Evolutionary conservation across 1,284 basidiomycete genomes (phyloP), one percentile per base, ranked within the genome.

Genomic region (Gomphus bonarii): DNA sequence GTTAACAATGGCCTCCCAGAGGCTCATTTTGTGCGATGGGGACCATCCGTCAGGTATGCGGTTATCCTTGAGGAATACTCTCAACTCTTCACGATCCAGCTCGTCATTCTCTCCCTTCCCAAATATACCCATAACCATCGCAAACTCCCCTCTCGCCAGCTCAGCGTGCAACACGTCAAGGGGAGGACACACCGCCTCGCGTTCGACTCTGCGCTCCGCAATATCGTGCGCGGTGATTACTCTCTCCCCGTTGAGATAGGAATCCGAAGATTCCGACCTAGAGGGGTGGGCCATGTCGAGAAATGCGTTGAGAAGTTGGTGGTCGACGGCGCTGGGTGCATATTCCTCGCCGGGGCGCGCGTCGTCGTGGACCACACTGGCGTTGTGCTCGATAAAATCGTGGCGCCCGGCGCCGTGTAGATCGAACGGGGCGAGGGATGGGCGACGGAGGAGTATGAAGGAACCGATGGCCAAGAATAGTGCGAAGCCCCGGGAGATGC

Each of bases 81-180:
- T 55, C 47, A 71, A 58, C 53, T 55, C 65, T 46, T 63, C 43
- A 59, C 67, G 63, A 22, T 65, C 49, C 55, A 63, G 28, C 31
- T 58, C 31, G 14, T 52, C 42, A 16, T 58, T 33, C 10, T 25
- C 14, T 30, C 61, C 57, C 12, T 59, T 59, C 8, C 68, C 69
- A 20, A 75, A 66, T 14, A 68, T 64, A 54, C 78, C 75, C 30
- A 84, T 65, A 11, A 82, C 78, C 49, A 86, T 75, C 0, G 75
- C 81, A 67, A 82, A 75, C 67, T 87, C 84, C 18, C 83, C 84
- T 9, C 80, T 72, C 5, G 82, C 79, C 57, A 85, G 76, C 63
- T 78, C 74, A 2, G 73, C 68, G 61, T 81, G 79, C 10, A 79
- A 18, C 1, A 56, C 51, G 58, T 75, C 72, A 25, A 85, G 64